phyloP scores from a whole-genome alignment of 2,329 filamentous ascomycete species.

The Neodidymelliopsis sp. region DNA sequence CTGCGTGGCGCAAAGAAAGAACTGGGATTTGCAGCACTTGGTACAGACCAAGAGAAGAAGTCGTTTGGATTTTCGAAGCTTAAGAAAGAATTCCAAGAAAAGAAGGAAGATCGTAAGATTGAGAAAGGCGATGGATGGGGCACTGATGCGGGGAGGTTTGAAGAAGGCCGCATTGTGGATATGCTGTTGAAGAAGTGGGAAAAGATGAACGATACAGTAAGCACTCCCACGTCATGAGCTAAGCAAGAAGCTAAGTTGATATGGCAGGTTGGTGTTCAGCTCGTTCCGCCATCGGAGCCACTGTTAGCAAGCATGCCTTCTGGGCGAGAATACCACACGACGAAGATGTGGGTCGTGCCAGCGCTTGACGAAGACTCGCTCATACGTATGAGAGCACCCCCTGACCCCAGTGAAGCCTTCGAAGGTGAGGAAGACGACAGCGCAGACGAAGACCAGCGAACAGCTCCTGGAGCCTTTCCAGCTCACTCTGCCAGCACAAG shows the following conservation, averaged over 20 bases:
- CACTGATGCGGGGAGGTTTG: slow-evolving; percentile 80
- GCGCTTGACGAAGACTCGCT: slow-evolving; percentile 70
- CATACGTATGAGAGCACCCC: slow-evolving; percentile 63
- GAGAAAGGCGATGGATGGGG: slow-evolving; percentile 79
- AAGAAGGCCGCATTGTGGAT: slow-evolving; percentile 85
- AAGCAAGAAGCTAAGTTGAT: slow-evolving; percentile 6
- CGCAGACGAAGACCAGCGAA: slow-evolving; percentile 45
- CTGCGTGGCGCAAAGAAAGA: slow-evolving; percentile 78
- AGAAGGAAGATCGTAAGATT: slow-evolving; percentile 78
- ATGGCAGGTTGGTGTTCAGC: slow-evolving; percentile 77
- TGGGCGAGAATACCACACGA: slow-evolving; percentile 81
- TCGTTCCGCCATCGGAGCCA: slow-evolving; percentile 74
- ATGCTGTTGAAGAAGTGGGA: slow-evolving; percentile 90
- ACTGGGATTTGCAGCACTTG: slow-evolving; percentile 66
- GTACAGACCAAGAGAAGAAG: slow-evolving; percentile 52
- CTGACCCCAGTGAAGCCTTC: slow-evolving; percentile 57
- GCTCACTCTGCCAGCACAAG: slow-evolving; percentile 41
- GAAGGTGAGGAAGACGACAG: slow-evolving; percentile 48
- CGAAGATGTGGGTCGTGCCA: slow-evolving; percentile 73
- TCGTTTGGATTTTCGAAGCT: slow-evolving; percentile 67
- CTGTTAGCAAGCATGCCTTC: slow-evolving; percentile 83
- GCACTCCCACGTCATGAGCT: slow-evolving; percentile 35
- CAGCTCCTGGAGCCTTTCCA: slow-evolving; percentile 47
- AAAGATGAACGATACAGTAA: slow-evolving; percentile 90
- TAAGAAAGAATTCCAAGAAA: slow-evolving; percentile 78